Evolutionary conservation across 2,329 filamentous ascomycete species (phyloP).

Genomic region (Elsinoe ampelina): DNA sequence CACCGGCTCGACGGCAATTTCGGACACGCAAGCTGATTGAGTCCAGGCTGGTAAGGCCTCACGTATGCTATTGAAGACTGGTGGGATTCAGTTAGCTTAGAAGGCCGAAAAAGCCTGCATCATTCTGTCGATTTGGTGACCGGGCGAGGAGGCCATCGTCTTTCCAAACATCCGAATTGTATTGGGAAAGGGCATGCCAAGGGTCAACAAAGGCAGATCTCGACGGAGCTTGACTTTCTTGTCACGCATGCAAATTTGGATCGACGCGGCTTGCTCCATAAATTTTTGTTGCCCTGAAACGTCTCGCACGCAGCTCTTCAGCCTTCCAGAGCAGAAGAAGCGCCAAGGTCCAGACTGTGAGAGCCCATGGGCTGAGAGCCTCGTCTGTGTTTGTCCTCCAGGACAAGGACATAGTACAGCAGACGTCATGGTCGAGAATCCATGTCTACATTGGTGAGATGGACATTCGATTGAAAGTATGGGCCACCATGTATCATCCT

Average conservation of each 20-base stretch:
- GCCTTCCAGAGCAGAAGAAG: conserved; percentile 7
- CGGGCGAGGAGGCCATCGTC: neutral
- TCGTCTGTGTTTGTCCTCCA: neutral
- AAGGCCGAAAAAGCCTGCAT: neutral
- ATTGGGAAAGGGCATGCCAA: neutral
- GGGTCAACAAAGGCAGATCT: conserved; percentile 4
- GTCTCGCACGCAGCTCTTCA: neutral
- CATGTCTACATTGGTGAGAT: no score
- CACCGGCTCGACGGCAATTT: conserved; percentile 10
- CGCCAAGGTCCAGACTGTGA: neutral
- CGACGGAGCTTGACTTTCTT: conserved; percentile 6
- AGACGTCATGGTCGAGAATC: neutral
- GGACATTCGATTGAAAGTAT: no score
- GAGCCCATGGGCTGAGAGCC: neutral
- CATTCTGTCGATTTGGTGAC: neutral
- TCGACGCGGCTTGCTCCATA: neutral
- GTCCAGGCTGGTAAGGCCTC: neutral
- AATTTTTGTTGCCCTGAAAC: conserved; percentile 4
- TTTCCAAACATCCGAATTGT: neutral
- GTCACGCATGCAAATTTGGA: conserved; percentile 7
- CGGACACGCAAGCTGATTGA: conserved; percentile 8
- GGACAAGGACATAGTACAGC: neutral
- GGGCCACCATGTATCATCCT: no score
- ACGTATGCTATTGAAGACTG: neutral
- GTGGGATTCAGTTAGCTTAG: neutral